Percentiles rank a stretch among this genome's conserved stretches.
phyloP scores from a whole-genome alignment of 257 asterid species.

The Gentiana straminea region DNA sequence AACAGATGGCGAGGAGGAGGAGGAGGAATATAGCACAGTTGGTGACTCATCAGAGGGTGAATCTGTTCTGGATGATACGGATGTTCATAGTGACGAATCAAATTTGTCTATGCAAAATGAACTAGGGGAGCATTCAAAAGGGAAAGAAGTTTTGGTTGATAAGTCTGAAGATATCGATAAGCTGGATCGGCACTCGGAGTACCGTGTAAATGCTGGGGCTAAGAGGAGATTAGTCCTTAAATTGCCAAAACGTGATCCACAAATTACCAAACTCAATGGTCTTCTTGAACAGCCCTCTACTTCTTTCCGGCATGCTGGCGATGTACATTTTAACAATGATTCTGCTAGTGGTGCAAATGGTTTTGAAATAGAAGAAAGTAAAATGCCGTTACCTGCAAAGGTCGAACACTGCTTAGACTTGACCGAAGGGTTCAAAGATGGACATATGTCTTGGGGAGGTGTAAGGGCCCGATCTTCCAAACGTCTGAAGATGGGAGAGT shows the following conservation, averaged over 20 bases:
- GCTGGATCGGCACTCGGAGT: slow-evolving; percentile 31
- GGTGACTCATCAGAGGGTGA: slow-evolving; percentile 62
- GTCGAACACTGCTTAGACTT: slow-evolving; percentile 38
- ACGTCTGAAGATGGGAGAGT: slow-evolving; percentile 55
- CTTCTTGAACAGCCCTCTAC: slow-evolving; percentile 45
- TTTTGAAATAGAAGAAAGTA: slow-evolving; percentile 29
- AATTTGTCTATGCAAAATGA: slow-evolving; percentile 48
- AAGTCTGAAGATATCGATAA: slow-evolving; percentile 32
- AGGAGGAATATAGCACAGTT: slow-evolving; percentile 42
- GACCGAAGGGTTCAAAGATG: slow-evolving; percentile 63
- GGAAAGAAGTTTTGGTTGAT: slow-evolving; percentile 56
- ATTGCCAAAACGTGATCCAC: slow-evolving; percentile 64
- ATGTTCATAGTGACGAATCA: slow-evolving; percentile 64
- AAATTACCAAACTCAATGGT: slow-evolving; percentile 16
- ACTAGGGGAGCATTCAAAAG: slow-evolving; percentile 43
- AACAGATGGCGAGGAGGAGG: slow-evolving; percentile 53
- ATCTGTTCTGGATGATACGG: slow-evolving; percentile 56
- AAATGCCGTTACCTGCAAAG: slow-evolving; percentile 19
- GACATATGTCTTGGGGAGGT: slow-evolving; percentile 83
- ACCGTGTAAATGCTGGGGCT: slow-evolving; percentile 33
- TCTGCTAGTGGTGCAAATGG: slow-evolving; percentile 22
- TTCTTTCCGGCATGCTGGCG: slow-evolving; percentile 22
- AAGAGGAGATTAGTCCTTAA: slow-evolving; percentile 70
- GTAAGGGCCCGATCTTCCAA: slow-evolving; percentile 74
- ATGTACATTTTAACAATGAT: slow-evolving; percentile 21